phyloP scores from a whole-genome alignment of 257 asterid genomes.

The Fraxinus anomala region DNA sequence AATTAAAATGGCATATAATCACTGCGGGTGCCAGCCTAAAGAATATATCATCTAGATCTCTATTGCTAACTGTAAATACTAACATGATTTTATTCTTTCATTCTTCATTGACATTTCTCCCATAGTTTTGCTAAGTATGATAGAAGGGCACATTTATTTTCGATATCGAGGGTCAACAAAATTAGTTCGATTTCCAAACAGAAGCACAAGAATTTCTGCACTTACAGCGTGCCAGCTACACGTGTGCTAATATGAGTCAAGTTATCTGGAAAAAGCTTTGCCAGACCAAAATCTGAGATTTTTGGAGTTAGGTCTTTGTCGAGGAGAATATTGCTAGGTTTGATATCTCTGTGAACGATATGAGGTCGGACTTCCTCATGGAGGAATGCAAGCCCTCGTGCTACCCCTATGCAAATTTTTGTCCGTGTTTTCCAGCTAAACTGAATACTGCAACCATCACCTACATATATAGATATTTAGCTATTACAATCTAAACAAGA shows the following conservation, averaged over 20 bases:
- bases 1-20: background rate
- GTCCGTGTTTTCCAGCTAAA: constrained; percentile 69
- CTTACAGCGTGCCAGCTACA: constrained; percentile 93
- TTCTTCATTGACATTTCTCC: background rate
- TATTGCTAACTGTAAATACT: background rate
- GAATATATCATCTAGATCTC: background rate
- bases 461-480: constrained; percentile 33
- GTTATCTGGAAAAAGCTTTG: constrained; percentile 71
- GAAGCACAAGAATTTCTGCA: constrained; percentile 13
- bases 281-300: constrained; percentile 93
- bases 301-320: constrained; percentile 79
- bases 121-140: background rate
- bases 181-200: constrained; percentile 2
- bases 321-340: constrained; percentile 83
- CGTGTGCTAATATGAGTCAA: constrained; percentile 87
- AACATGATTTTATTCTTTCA: background rate
- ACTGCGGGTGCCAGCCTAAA: no score
- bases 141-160: background rate
- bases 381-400: constrained; percentile 78
- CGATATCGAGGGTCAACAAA: background rate
- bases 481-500: constrained; percentile 21
- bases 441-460: constrained; percentile 38
- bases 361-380: constrained; percentile 79
- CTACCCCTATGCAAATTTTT: constrained; percentile 72
- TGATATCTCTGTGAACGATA: constrained; percentile 86